Evolutionary conservation across 306 rosid genomes (phyloP).

Genomic region (Glycine tomentella): DNA sequence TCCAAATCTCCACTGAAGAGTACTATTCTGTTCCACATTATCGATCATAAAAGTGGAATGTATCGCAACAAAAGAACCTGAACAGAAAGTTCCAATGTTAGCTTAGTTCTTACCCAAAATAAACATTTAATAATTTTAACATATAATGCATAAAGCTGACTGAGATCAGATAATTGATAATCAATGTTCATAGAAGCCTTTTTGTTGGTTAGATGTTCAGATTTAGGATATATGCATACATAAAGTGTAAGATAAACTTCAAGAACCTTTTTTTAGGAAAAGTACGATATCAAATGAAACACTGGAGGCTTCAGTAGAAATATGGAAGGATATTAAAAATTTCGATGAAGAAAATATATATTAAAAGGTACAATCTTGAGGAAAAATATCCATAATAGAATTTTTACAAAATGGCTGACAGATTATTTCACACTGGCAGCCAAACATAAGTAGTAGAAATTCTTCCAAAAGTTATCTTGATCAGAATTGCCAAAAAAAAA

Average conservation of each 20-base stretch:
- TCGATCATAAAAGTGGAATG: slow-evolving; percentile 38
- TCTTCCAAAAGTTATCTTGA: slow-evolving; percentile 1
- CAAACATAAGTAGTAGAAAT: background rate
- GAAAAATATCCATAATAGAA: slow-evolving; percentile 15
- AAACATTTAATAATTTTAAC: background rate
- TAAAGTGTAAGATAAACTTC: slow-evolving; percentile 2
- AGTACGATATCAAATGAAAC: background rate
- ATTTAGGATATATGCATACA: background rate
- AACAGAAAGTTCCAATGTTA: slow-evolving; percentile 40
- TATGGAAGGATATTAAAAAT: slow-evolving; percentile 1
- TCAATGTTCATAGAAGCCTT: background rate
- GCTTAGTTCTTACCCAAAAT: slow-evolving; percentile 35
- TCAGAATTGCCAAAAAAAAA: background rate
- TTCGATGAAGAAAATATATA: background rate
- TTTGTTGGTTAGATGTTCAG: background rate
- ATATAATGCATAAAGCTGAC: background rate
- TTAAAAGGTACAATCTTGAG: background rate
- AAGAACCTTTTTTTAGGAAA: background rate
- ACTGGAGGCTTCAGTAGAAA: background rate
- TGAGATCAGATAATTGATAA: slow-evolving; percentile 20
- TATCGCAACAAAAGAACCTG: slow-evolving; percentile 45
- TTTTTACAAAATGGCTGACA: background rate
- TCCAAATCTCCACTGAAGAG: slow-evolving; percentile 27
- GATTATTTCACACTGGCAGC: background rate
- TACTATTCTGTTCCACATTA: slow-evolving; percentile 13